Conservation (phyloP, 2,329 filamentous ascomycete species). For the Colletotrichum acutatum region DNA sequence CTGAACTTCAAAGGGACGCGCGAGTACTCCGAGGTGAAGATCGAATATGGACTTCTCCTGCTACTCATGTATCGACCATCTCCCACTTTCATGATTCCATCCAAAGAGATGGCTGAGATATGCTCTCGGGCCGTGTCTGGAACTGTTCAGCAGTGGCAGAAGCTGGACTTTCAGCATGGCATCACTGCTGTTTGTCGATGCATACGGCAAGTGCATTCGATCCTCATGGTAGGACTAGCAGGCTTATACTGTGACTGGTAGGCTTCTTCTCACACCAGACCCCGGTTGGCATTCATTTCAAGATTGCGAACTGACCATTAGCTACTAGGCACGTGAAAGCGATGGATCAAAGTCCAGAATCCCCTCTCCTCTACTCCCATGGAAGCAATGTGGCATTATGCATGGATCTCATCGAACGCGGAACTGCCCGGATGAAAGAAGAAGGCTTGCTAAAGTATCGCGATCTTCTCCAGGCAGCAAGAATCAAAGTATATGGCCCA, state of each 20-base stretch:
- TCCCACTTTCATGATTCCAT: conserved; percentile 42
- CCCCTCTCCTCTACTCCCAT: conserved; percentile 14
- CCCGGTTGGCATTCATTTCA: too few species aligned
- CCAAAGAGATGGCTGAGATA: conserved; percentile 36
- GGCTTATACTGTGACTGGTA: conserved; percentile 42
- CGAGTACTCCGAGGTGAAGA: conserved; percentile 40
- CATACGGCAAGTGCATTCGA: conserved; percentile 38
- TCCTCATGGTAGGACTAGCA: conserved; percentile 38
- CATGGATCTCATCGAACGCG: conserved; percentile 31
- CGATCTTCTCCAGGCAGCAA: conserved; percentile 33
- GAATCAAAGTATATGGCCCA: conserved; percentile 34
- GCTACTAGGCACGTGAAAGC: conserved; percentile 18
- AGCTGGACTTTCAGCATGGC: conserved; percentile 33
- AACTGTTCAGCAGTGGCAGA: conserved; percentile 38
- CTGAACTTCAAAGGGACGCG: conserved; percentile 37
- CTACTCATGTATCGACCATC: conserved; percentile 39
- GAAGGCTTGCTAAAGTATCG: conserved; percentile 20
- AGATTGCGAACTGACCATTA: not conserved
- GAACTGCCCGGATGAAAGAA: conserved; percentile 11
- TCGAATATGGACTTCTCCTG: conserved; percentile 39
- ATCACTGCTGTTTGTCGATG: conserved; percentile 37
- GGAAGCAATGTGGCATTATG: conserved; percentile 32
- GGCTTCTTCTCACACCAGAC: not conserved
- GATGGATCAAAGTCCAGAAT: not conserved
- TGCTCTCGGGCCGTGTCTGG: conserved; percentile 39